These are phyloP conservation scores for Trypethelium eluteriae DNA, from an alignment of 495 filamentous ascomycete species.

Conservation along the genomic window DNA sequence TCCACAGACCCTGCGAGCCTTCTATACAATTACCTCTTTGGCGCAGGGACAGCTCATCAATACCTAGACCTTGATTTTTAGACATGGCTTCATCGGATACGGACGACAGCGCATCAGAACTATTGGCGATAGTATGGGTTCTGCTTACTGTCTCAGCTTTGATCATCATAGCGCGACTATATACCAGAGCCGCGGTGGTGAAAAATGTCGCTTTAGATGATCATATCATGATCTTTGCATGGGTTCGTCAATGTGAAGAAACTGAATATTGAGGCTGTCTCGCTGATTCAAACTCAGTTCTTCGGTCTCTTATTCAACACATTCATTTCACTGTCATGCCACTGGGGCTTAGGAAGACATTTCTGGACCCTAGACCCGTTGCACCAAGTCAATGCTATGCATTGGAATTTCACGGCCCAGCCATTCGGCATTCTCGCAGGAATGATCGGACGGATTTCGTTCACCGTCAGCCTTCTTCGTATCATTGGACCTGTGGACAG, in stretches of 20 bases:
- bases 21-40: background rate
- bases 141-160: background rate
- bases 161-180: constrained; percentile 1
- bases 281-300: background rate
- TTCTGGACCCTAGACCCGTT: constrained; percentile 4
- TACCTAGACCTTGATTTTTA: background rate
- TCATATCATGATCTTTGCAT: background rate
- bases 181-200: background rate
- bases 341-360: constrained; percentile 4
- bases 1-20: background rate
- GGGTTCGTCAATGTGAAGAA: constrained; percentile 3
- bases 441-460: background rate
- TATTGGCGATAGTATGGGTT: constrained; percentile 8
- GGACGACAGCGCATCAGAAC: background rate
- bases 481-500: background rate
- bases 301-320: background rate
- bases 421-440: constrained; percentile 5
- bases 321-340: constrained; percentile 1
- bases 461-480: background rate
- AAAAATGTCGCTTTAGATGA: background rate
- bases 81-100: background rate
- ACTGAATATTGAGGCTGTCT: background rate
- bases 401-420: background rate
- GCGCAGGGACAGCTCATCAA: background rate
- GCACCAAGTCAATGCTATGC: constrained; percentile 8